phyloP scores from a whole-genome alignment of 805 yeast species.

The Candida parachauliodes region DNA sequence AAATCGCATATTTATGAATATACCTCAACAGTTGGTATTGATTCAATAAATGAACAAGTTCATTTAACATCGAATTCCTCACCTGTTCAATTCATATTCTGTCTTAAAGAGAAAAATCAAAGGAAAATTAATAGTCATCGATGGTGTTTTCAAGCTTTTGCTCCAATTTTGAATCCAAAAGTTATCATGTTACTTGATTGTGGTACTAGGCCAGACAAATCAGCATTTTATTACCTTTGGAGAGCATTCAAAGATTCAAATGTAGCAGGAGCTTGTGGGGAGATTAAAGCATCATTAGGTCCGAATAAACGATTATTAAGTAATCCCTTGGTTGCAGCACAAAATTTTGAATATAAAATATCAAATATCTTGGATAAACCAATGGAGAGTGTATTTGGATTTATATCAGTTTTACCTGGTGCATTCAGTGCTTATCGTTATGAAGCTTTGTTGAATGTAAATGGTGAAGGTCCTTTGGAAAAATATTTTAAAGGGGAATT shows the following conservation, averaged over 20 bases:
- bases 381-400: conserved; percentile 91
- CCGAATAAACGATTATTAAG: conserved; percentile 43
- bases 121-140: conserved; percentile 93
- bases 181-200: conserved; percentile 86
- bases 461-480: conserved; percentile 81
- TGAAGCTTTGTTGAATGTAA: conserved; percentile 64
- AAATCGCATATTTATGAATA: conserved; percentile 90
- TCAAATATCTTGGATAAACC: conserved; percentile 95
- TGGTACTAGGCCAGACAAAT: conserved; percentile 86
- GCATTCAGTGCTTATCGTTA: conserved; percentile 94
- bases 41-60: conserved; percentile 60
- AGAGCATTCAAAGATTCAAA: conserved; percentile 72
- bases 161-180: conserved; percentile 75
- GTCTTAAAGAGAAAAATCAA: conserved; percentile 84
- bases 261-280: conserved; percentile 98
- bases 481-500: conserved; percentile 93
- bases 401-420: conserved; percentile 91
- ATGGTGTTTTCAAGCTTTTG: conserved; percentile 95
- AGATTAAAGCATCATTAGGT: conserved; percentile 84
- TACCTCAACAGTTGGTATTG: conserved; percentile 86
- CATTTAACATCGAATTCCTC: conserved; percentile 62
- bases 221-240: conserved; percentile 88
- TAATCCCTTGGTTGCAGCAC: conserved; percentile 93
- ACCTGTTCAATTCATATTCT: conserved; percentile 87
- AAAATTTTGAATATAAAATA: conserved; percentile 94